Evolutionary conservation across 768 basidiomycete genomes (phyloP), one percentile per base, ranked within the genome.

Genomic region (Lentinula lateritia): DNA sequence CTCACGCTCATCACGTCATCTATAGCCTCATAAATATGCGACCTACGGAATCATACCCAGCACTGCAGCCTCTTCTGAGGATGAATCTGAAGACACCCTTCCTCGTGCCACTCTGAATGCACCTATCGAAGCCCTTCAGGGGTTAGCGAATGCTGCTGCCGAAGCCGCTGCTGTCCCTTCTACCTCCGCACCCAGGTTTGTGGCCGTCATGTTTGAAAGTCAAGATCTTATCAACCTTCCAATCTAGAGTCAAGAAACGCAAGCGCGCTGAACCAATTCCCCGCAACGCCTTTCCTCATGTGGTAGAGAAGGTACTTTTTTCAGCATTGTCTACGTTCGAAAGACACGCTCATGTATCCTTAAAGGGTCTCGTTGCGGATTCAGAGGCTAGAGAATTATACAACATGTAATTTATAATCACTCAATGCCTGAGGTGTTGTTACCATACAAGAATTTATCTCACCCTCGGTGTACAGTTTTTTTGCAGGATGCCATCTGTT

Each of bases 401-500:
- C 78, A 89, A 93, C 77, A 93, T 95, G 90, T 93, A 75, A 83
- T 67, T 70, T 66, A 20, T 66, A 38, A 36, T 69, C 69, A 55
- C 68, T 66, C 68, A 64, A 67, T 69, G 68, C 60, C 64, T 61
- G 62, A 71, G 67, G 70, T 67, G 66, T 67, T 71, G 72, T 73
- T 75, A 68, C 72, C 72, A 72, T 71, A 60, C 39, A 52, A 34
- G 50, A 60, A 39, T 52, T 16, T 70, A 66, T 71, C 74, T 70
- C 66, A 50, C 65, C 18, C 54, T 20, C 50, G 41, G 45, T 58
- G 70, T 70, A 63, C 78, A 94, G 92, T 70, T 98, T 96, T 81
- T 96, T 96, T 78, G 88, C 91, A 61, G 95, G 95, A 53, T 97
- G 94, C 76, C 92, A 97, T 78, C 83, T 95, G 71, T 98, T 97